Conservation (phyloP, 2,329 filamentous ascomycete genomes). For the Arthrobotrys sinensis region DNA sequence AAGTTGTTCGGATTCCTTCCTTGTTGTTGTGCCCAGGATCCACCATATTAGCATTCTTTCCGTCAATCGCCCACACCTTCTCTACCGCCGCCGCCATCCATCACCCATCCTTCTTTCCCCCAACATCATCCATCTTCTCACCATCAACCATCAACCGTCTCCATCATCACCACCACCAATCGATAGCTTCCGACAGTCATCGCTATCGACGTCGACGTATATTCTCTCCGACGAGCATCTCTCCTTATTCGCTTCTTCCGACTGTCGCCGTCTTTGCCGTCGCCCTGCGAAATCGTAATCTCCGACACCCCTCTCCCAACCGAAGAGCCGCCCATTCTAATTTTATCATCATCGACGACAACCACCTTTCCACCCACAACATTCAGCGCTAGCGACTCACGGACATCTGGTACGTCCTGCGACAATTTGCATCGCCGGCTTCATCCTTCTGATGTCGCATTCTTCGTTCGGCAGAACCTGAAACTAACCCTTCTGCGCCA, state of each 20-base stretch:
- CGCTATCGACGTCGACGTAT: background rate
- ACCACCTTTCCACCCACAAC: conserved; percentile 1
- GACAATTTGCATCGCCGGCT: conserved; percentile 26
- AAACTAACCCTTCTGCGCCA: conserved; percentile 15
- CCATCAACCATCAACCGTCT: conserved; percentile 17
- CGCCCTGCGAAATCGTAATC: conserved; percentile 27
- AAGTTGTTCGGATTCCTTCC: background rate
- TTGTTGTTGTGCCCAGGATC: conserved; percentile 44
- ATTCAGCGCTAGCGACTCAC: conserved; percentile 9
- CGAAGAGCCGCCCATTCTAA: conserved; percentile 49
- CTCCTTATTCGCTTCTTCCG: conserved; percentile 8
- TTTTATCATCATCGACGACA: conserved; percentile 37
- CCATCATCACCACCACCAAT: conserved; percentile 4
- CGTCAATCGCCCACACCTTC: conserved; percentile 28
- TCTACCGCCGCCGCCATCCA: background rate
- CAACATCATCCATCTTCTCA: conserved; percentile 3
- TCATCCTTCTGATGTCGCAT: conserved; percentile 27
- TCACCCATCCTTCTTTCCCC: background rate
- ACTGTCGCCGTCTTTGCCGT: conserved; percentile 25
- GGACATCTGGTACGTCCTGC: conserved; percentile 15
- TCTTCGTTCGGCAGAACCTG: conserved; percentile 19
- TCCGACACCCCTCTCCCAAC: conserved; percentile 45
- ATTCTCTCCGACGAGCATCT: background rate
- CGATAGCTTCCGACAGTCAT: background rate
- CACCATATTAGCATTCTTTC: conserved; percentile 43